Base-by-base conservation (phyloP, 2,329 filamentous ascomycete species). In the Aspergillus sclerotialis region DNA sequence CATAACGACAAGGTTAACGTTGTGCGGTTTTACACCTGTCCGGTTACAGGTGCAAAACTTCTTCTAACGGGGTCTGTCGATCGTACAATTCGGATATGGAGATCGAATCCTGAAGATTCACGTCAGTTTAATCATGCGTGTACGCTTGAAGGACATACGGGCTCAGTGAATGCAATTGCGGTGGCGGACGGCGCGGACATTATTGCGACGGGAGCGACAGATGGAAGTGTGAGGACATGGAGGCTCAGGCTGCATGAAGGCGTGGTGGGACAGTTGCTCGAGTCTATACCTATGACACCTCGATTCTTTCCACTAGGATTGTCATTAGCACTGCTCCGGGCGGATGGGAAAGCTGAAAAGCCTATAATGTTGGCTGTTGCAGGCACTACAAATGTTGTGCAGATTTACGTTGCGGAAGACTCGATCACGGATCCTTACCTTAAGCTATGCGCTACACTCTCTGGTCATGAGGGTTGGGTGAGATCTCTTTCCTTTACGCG, bases 401-500 rank as follows among this genome's bases (percentile, higher is more conserved):
- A 95, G 49, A 70, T 96, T 8, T 90, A 84, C 46, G 75, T 82
- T 24, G 70, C 80, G 2, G 65, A 73, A 37, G 52, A 67, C 21
- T 50, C 56, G 5, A 35, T 48, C 11, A 49, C 58, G 5, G 48
- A 56, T 2, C 45, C 58, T 3, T 62, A 73, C 1, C 94, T 94
- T 49, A 69, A 72, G 17, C 71, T 84, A 6, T 80, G 84, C 41
- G 84, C 88, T 9, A 89, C 80, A 0, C 72, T 98, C 13, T 74
- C 78, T 1, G 92, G 92, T 3, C 92, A 98, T 52, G 92, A 98
- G 62, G 90, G 85, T 37, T 98, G 92, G 92, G 79, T 98, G 30
- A 75, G 90, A 30, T 90, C 87, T 10, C 69, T 98, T 9, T 81
- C 81, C 43, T 92, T 98, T 46, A 75, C 77, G 1, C 68, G 67